Base-by-base conservation (phyloP, 2,329 filamentous ascomycete species). In the Paraphaeosphaeria minitans region DNA sequence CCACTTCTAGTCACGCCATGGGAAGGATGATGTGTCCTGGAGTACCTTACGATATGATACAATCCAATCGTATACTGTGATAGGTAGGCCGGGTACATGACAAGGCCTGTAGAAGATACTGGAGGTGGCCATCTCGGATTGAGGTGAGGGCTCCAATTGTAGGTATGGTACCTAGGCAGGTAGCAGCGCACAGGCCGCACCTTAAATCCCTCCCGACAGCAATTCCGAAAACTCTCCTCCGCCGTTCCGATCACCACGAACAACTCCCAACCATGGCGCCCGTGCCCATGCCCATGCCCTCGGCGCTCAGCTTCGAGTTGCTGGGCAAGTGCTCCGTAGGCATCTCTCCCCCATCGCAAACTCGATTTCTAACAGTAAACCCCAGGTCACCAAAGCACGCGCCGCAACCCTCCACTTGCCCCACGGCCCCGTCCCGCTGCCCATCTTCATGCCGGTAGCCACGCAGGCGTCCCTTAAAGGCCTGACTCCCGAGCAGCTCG, bases 361-460 rank as follows among this genome's bases (percentile, higher is more conserved):
- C 8, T 22, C n/a, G 39, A 46, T 21, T 6, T 1, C 57, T 67
- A n/a, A 67, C 49, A 37, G 7, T 8, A 14, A 56, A 48, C 6
- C 6, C 5, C 64, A 98, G 94, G 96, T 93, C 50, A 98, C 94
- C 12, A 92, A 94, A 83, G 95, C 95, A 27, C 90, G 95, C 66
- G 95, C 95, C 51, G 95, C 95, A 54, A 88, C 87, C 59, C 84
- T 99, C 55, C 90, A 89, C 49, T 87, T 99, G 27, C 94, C 95
- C 52, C 96, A 99, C 86, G 95, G 95, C 58, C 84, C 89, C 1
- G 93, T 99, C 27, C 87, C 90, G 69, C 85, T 98, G 31, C 95
- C 96, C 8, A 88, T 98, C 58, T 99, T 99, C 78, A 99, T 99
- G 95, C 95, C 95, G 16, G 95, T 99, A 45, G 95, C 95, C 31